A percentile compares a stretch with the other conserved stretches of the same genome.
Evolutionary conservation across 345 rosid genomes (phyloP).

Genomic region (Linum lewisii): DNA sequence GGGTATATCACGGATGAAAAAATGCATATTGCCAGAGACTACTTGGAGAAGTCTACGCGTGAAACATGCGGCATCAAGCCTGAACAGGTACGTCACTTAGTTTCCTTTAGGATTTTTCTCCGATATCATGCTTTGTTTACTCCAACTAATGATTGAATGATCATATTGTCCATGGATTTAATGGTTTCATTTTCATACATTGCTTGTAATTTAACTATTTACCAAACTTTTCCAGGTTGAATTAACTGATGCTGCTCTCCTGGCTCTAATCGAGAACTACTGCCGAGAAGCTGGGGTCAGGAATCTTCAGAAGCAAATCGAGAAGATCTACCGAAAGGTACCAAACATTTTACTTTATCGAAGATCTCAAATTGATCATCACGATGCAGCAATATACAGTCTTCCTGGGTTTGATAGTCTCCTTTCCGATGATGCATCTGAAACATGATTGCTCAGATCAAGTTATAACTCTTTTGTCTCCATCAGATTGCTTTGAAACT

Average conservation of each 20-base stretch:
- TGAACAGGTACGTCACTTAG: conserved; percentile 59
- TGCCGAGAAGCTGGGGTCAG: conserved; percentile 99
- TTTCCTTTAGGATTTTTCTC: no score
- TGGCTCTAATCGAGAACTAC: conserved; percentile 80
- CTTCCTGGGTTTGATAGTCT: neutral
- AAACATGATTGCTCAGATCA: no score
- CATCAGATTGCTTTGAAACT: conserved; percentile 85
- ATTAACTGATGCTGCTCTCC: conserved; percentile 80
- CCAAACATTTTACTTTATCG: no score
- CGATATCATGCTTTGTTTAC: neutral
- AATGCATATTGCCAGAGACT: conserved; percentile 96
- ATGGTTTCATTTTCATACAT: no score
- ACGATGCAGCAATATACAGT: neutral
- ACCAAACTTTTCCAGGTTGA: conserved; percentile 49
- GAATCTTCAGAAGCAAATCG: conserved; percentile 98
- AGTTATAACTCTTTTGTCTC: neutral
- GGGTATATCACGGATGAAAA: conserved; percentile 98
- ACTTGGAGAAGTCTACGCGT: conserved; percentile 77
- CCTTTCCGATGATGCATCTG: no score
- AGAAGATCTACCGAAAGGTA: conserved; percentile 96
- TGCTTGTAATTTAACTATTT: neutral
- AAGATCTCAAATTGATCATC: no score
- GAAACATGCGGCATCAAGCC: conserved; percentile 89
- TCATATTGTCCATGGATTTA: no score
- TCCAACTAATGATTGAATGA: neutral